These are phyloP conservation scores for Rhodamnia rubescens DNA, from an alignment of 345 rosid species.

Conservation along the genomic window DNA sequence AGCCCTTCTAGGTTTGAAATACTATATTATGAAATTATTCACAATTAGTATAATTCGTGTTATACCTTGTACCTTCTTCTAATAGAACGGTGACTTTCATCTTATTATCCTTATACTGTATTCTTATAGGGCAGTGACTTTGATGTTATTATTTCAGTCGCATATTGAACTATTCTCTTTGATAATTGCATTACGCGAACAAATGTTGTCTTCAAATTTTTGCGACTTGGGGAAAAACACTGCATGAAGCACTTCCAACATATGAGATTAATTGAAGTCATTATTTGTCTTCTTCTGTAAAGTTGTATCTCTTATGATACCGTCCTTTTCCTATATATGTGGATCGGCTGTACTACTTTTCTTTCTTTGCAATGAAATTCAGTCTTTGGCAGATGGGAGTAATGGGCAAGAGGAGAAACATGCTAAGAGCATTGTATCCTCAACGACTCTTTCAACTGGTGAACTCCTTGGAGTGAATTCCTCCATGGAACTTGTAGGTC, in stretches of 20 bases:
- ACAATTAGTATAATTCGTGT: not conserved
- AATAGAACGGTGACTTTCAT: not conserved
- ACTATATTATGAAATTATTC: not conserved
- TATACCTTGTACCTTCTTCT: not conserved
- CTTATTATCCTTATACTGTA: not conserved
- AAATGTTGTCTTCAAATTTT: not conserved
- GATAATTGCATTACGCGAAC: not conserved
- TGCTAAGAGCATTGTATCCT: conserved; percentile 9
- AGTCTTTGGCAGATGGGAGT: conserved; percentile 20
- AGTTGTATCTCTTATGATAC: not conserved
- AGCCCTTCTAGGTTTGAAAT: too few relatives aligned
- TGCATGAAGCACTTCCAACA: not conserved
- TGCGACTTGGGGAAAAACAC: not conserved
- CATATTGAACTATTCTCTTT: not conserved
- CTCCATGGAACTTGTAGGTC: conserved; percentile 58
- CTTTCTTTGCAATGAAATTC: not conserved
- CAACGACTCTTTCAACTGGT: conserved; percentile 10
- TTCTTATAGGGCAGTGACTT: not conserved
- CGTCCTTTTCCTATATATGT: not conserved
- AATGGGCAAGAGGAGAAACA: conserved; percentile 15
- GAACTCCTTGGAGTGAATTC: conserved; percentile 32
- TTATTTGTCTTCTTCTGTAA: not conserved
- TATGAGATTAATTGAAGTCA: not conserved
- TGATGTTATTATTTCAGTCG: not conserved
- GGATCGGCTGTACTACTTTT: not conserved